These are phyloP conservation scores for Coemansia erecta DNA, from an alignment of 192 early-diverging fungal genomes.

Conservation along the genomic window DNA sequence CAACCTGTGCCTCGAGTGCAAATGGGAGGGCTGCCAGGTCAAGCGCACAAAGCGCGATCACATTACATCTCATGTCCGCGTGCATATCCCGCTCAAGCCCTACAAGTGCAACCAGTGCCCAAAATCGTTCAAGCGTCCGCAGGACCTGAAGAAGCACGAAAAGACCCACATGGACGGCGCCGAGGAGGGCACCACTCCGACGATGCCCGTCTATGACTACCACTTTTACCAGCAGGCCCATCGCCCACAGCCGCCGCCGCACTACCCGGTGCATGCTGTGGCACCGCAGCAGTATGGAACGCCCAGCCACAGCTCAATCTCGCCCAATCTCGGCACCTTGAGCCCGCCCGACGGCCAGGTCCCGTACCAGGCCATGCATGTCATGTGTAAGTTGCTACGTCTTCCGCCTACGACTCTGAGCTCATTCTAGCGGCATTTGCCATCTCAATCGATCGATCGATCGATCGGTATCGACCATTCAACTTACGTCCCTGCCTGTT, in stretches of 20 bases:
- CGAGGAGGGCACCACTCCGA: constrained; percentile 18
- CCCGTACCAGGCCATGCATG: constrained; percentile 7
- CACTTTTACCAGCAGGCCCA: constrained; percentile 11
- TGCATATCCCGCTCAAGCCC: constrained; percentile 92
- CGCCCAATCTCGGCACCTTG: constrained; percentile 38
- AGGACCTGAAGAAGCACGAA: constrained; percentile 95
- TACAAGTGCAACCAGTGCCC: constrained; percentile 78
- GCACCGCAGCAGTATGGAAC: constrained; percentile 5
- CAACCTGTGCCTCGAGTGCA: constrained; percentile 85
- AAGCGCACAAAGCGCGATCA: constrained; percentile 87
- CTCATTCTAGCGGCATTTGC: background rate
- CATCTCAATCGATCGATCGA: background rate
- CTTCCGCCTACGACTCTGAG: background rate
- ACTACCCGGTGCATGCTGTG: background rate
- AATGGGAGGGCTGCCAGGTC: constrained; percentile 80
- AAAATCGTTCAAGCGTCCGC: constrained; percentile 90
- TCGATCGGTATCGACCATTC: background rate
- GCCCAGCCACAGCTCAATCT: constrained; percentile 29
- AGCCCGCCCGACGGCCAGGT: constrained; percentile 42
- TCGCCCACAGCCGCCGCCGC: background rate
- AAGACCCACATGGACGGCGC: constrained; percentile 64
- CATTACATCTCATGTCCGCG: constrained; percentile 93
- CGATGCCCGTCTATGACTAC: constrained; percentile 31
- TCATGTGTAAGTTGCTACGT: constrained; percentile 8
- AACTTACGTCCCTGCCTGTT: background rate